A percentile compares a stretch with the other conserved stretches of the same genome.
Evolutionary conservation across 805 yeast genomes (phyloP).

Genomic region (Wickerhamiella bombiphila): DNA sequence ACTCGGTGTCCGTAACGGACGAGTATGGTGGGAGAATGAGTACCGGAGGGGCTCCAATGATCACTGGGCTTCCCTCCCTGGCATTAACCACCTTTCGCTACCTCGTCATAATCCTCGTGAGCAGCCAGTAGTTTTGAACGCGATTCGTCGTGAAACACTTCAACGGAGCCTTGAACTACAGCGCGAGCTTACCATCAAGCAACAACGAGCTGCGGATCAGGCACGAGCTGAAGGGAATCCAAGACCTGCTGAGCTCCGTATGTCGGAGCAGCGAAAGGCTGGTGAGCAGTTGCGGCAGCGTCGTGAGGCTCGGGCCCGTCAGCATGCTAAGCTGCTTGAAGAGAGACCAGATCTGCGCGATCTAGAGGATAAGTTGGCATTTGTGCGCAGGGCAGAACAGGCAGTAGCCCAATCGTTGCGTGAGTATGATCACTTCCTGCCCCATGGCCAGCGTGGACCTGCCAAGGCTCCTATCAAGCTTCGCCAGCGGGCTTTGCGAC

Average conservation of each 20-base stretch:
- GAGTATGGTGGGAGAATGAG: constrained; percentile 65
- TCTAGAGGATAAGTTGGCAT: constrained; percentile 13
- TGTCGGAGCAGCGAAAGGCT: constrained; percentile 2
- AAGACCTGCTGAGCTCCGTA: constrained; percentile 7
- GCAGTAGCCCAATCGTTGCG: constrained; percentile 15
- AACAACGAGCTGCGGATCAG: constrained; percentile 5
- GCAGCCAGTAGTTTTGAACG: constrained; percentile 51
- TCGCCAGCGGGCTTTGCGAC: constrained; percentile 18
- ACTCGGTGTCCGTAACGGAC: constrained; percentile 29
- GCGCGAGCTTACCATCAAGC: constrained; percentile 4
- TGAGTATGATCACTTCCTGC: constrained; percentile 18
- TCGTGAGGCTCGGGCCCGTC: constrained; percentile 6
- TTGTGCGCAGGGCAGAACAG: constrained; percentile 13
- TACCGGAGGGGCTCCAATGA: constrained; percentile 77
- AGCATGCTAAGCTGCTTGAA: constrained; percentile 11
- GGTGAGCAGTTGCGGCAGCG: constrained; percentile 4
- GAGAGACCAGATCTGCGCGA: constrained; percentile 16
- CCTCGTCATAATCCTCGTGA: constrained; percentile 44
- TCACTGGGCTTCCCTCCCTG: constrained; percentile 46
- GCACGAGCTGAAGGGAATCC: constrained; percentile 13
- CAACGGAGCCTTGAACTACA: constrained; percentile 6
- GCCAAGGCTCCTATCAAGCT: constrained; percentile 20
- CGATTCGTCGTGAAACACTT: constrained; percentile 18
- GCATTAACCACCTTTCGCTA: constrained; percentile 46
- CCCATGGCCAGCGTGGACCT: constrained; percentile 20